Percentiles rank a stretch among this genome's conserved stretches.
Conservation (phyloP, 2,329 filamentous ascomycete species). For the Aspergillus sergii region DNA sequence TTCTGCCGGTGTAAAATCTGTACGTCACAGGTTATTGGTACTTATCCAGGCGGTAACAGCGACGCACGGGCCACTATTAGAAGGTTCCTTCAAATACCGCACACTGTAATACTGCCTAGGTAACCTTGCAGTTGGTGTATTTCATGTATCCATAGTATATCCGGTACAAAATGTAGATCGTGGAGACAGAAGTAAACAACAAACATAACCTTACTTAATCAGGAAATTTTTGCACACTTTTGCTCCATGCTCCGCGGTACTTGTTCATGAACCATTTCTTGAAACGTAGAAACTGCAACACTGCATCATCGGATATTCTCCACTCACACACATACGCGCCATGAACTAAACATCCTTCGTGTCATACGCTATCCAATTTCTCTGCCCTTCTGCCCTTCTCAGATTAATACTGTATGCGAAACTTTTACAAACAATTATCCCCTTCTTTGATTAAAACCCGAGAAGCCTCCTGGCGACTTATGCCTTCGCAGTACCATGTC, state of each 20-base stretch:
- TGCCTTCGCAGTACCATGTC: conserved; percentile 27
- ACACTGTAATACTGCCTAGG: not conserved
- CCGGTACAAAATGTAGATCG: not conserved
- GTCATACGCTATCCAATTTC: not conserved
- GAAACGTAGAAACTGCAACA: not conserved
- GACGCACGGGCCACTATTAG: no score
- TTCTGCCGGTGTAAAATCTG: no score
- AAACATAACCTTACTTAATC: not conserved
- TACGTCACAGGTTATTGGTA: no score
- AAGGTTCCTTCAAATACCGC: no score
- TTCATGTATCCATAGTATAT: not conserved
- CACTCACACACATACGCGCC: not conserved
- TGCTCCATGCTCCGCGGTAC: not conserved
- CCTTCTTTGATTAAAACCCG: not conserved
- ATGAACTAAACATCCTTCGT: not conserved
- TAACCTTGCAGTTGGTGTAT: not conserved
- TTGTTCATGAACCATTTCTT: not conserved
- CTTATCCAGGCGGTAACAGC: no score
- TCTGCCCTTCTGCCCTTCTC: not conserved
- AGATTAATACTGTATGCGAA: not conserved
- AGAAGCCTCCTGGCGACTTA: not conserved
- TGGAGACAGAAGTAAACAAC: conserved; percentile 3
- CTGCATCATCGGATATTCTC: not conserved
- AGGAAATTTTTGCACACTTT: not conserved
- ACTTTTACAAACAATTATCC: not conserved